These are phyloP conservation scores for Exserohilum rostratum DNA, from an alignment of 2,329 filamentous ascomycete species.

Conservation along the genomic window DNA sequence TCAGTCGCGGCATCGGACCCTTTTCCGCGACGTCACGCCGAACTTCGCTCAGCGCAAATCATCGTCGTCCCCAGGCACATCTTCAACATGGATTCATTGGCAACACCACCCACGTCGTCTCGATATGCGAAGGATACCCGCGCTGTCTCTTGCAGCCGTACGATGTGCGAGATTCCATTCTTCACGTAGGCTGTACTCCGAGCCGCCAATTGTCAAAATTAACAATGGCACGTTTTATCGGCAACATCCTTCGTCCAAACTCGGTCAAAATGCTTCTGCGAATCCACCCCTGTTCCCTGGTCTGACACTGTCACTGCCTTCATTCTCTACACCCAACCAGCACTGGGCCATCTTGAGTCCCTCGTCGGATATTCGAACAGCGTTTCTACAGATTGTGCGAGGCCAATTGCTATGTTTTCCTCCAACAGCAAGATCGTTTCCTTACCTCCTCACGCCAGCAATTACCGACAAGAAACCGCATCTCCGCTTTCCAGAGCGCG, in stretches of 20 bases:
- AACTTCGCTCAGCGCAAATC: conserved; percentile 15
- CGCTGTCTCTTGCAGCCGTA: conserved; percentile 37
- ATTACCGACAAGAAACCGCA: conserved; percentile 59
- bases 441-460: conserved; percentile 71
- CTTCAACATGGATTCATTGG: background rate
- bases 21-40: conserved; percentile 28
- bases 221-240: conserved; percentile 81
- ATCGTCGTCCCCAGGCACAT: background rate
- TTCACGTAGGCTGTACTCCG: conserved; percentile 25
- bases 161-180: conserved; percentile 27
- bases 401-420: conserved; percentile 79
- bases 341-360: conserved; percentile 87
- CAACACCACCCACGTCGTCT: conserved; percentile 8
- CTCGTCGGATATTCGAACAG: conserved; percentile 78
- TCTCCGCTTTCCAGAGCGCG: conserved; percentile 66
- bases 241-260: conserved; percentile 63
- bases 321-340: conserved; percentile 56
- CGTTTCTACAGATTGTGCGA: conserved; percentile 77
- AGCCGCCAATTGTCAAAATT: conserved; percentile 41
- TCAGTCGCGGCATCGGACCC: conserved; percentile 27
- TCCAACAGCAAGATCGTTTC: conserved; percentile 76
- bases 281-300: conserved; percentile 77
- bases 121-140: conserved; percentile 42
- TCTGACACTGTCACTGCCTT: conserved; percentile 73
- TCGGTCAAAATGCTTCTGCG: conserved; percentile 52